Conservation (phyloP, 2,329 filamentous ascomycete genomes). For the Fusarium acutatum region DNA sequence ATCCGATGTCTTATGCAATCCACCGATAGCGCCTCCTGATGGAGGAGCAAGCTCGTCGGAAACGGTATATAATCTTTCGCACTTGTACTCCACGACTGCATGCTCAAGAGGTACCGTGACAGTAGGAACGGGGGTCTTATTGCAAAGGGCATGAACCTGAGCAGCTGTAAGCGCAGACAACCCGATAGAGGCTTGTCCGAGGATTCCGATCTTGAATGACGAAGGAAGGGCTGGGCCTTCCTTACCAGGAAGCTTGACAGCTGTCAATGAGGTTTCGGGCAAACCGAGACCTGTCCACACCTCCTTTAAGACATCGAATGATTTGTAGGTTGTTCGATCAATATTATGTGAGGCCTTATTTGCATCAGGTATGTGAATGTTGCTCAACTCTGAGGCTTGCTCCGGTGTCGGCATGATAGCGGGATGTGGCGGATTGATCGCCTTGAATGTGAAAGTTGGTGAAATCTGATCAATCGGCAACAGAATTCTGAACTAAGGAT, state of each 20-base stretch:
- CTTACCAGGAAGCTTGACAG: conserved; percentile 22
- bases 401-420: neutral
- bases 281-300: conserved; percentile 28
- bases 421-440: neutral
- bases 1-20: conserved; percentile 59
- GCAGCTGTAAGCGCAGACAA: conserved; percentile 60
- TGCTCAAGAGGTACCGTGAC: conserved; percentile 56
- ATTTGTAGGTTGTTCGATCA: neutral
- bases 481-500: too few species aligned
- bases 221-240: conserved; percentile 50
- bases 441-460: rapidly evolving
- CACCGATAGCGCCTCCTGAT: conserved; percentile 56
- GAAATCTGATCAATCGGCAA: too few species aligned
- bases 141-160: conserved; percentile 51
- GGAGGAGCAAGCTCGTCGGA: conserved; percentile 46
- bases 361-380: neutral
- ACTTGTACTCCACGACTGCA: conserved; percentile 62
- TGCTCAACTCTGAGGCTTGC: neutral
- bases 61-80: conserved; percentile 59
- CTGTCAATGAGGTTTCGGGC: conserved; percentile 1
- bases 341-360: neutral
- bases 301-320: conserved; percentile 12
- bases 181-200: conserved; percentile 62
- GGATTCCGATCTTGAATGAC: conserved; percentile 62
- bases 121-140: conserved; percentile 39